These are phyloP conservation scores for Tilletiopsis washingtonensis DNA, from an alignment of 1,284 basidiomycete genomes.

Conservation along the genomic window DNA sequence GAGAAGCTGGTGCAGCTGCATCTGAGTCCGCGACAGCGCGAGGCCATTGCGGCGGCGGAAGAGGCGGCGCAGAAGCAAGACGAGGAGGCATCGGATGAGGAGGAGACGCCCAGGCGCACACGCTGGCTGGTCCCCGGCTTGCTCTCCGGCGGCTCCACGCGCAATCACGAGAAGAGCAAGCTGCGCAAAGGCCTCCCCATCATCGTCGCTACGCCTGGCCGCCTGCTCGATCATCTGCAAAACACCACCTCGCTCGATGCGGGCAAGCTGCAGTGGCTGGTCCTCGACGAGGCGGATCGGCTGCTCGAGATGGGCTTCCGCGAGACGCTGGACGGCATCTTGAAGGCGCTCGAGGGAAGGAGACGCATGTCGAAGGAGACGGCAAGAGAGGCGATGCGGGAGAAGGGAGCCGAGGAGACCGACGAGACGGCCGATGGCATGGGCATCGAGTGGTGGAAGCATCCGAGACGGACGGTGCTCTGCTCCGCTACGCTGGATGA, in stretches of 20 bases:
- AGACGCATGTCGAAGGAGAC: constrained; percentile 48
- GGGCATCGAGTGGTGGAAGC: constrained; percentile 41
- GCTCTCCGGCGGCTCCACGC: constrained; percentile 65
- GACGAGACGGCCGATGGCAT: constrained; percentile 9
- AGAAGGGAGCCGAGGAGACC: constrained; percentile 2
- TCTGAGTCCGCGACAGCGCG: neutral
- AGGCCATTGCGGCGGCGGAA: constrained; percentile 18
- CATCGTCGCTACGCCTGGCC: constrained; percentile 63
- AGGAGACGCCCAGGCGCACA: constrained; percentile 49
- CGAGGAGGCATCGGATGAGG: constrained; percentile 55
- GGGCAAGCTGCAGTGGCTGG: constrained; percentile 87
- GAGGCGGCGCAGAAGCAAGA: constrained; percentile 48
- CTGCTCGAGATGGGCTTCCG: constrained; percentile 60
- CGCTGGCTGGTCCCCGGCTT: constrained; percentile 91
- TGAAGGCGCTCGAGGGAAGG: constrained; percentile 51
- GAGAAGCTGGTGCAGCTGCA: constrained; percentile 54
- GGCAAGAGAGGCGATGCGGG: constrained; percentile 54
- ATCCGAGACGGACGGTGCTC: constrained; percentile 71
- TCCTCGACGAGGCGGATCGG: constrained; percentile 93
- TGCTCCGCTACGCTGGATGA: constrained; percentile 96
- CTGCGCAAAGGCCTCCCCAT: constrained; percentile 66
- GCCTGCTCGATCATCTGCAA: constrained; percentile 66
- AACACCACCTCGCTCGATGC: constrained; percentile 83
- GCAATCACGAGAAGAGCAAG: constrained; percentile 65
- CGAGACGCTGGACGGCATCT: constrained; percentile 61